Base-by-base conservation (phyloP, 208 protist species). In the Acanthamoeba lenticulata region DNA sequence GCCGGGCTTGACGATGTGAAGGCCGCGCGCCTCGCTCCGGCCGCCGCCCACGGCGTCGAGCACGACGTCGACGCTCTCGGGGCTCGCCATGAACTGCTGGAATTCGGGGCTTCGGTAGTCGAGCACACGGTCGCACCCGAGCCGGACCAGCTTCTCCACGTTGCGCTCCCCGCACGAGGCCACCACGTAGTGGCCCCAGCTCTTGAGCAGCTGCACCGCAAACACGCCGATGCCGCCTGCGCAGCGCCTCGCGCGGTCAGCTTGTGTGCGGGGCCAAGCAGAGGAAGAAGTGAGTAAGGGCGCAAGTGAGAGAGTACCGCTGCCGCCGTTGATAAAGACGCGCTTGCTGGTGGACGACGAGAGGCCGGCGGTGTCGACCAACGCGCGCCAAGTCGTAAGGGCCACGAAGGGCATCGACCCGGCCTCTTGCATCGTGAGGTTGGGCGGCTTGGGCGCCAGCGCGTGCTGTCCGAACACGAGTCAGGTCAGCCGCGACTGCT, bases 61-160 rank as follows among this genome's bases (percentile, higher is more conserved):
- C 36, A 91, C 85, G 34, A 91, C 85, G n/a, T 91, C 85, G 29
- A 86, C 45, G 45, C 77, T 86, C 77, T 86, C 77, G 45, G 77
- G 77, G 2, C 3, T 13, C n/a, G 29, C 77, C 77, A 86, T 15
- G 32, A 91, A 91, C 55, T 44, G 52, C 40, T 72, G 49, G 38
- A 74, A 74, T 34, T 91, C 44, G 45, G 85, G 38, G 49, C 55
- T 72, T 62, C 60, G 49, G 85, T 91, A 91, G 42, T 91, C 85
- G 0, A 91, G 21, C 36, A 91, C 85, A 24, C 24, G 49, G 24
- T 91, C 85, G 40, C 55, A 74, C 32, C 49, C 55, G 9, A 91
- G 55, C 60, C 32, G 40, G 55, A 2, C 44, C 3, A 91, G 55
- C 55, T 91, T 91, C 85, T 91, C 85, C 27, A 91, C 85, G 32